Percentiles rank a stretch among this genome's conserved stretches.
Conservation (phyloP, 73 alveolate genomes). For the Paramecium sonneborni region DNA sequence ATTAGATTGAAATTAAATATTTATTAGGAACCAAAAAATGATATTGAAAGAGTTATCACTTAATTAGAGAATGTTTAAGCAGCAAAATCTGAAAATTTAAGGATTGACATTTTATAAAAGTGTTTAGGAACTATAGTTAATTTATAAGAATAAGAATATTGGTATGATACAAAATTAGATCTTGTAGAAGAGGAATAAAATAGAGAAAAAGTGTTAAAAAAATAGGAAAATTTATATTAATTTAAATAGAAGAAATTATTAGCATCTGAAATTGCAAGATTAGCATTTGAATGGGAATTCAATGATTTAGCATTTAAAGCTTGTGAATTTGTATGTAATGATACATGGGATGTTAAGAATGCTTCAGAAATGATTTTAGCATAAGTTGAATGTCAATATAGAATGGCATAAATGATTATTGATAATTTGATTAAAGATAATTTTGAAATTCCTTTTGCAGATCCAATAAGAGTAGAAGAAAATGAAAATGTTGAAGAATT, state of each 20-base stretch:
- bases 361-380: constrained; percentile 92
- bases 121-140: constrained; percentile 61
- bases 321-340: constrained; percentile 75
- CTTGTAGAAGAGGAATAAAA: constrained; percentile 94
- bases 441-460: constrained; percentile 89
- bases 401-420: constrained; percentile 88
- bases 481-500: constrained; percentile 86
- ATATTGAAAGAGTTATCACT: constrained; percentile 86
- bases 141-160: constrained; percentile 68
- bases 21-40: constrained; percentile 90
- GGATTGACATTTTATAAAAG: constrained; percentile 69
- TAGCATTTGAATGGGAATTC: constrained; percentile 85
- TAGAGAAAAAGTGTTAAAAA: constrained; percentile 78
- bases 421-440: constrained; percentile 89
- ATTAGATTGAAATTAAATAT: constrained; percentile 74
- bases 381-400: constrained; percentile 89
- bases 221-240: constrained; percentile 80
- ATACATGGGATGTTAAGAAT: constrained; percentile 90
- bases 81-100: constrained; percentile 80
- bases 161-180: constrained; percentile 75
- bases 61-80: constrained; percentile 96
- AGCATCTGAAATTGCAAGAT: constrained; percentile 82
- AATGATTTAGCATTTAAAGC: constrained; percentile 89
- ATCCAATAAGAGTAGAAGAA: constrained; percentile 73
- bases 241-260: constrained; percentile 77